These are phyloP conservation scores for Erodium moschatum DNA, from an alignment of 441 rosid genomes.

Conservation along the genomic window DNA sequence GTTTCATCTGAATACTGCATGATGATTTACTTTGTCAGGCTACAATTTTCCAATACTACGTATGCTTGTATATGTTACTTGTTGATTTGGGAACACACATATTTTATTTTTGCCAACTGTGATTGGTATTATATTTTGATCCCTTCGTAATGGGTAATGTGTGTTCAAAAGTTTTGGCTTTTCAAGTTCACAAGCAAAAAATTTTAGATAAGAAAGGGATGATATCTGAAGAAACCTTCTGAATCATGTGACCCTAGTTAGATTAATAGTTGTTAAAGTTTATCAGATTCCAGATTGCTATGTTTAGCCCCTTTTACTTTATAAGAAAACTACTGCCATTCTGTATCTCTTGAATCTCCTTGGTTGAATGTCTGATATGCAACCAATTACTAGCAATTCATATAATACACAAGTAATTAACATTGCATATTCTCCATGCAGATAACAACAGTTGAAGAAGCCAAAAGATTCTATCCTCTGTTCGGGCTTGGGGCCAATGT, in stretches of 20 bases:
- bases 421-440: constrained; percentile 25
- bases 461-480: constrained; percentile 84
- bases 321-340: background rate
- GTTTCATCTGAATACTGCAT: background rate
- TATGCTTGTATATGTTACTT: background rate
- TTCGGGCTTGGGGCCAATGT: constrained; percentile 95
- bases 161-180: background rate
- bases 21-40: background rate
- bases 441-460: constrained; percentile 94
- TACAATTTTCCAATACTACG: background rate
- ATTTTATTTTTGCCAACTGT: background rate
- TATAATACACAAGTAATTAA: background rate
- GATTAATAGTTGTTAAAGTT: too few relatives aligned
- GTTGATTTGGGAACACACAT: background rate
- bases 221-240: background rate
- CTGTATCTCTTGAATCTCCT: background rate
- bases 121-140: background rate
- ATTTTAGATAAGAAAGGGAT: background rate
- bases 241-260: background rate
- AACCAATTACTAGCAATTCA: background rate
- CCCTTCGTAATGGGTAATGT: background rate
- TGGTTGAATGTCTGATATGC: too few relatives aligned
- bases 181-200: background rate
- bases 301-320: background rate
- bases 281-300: too few relatives aligned